These are phyloP conservation scores for Penicillium steckii DNA, from an alignment of 495 filamentous ascomycete species.

Conservation along the genomic window DNA sequence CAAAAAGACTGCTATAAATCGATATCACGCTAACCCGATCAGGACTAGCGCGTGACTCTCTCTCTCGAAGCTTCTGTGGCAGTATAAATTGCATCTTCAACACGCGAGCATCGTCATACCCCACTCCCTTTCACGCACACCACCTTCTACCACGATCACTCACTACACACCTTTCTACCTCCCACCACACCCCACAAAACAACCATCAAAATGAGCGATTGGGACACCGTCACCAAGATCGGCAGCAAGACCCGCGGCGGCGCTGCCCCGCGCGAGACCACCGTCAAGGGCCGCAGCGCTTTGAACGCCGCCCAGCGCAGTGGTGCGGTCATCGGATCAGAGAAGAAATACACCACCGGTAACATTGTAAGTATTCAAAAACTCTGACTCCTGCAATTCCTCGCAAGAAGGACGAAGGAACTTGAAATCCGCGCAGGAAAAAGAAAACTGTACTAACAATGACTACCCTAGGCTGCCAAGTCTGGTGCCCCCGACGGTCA, in stretches of 20 bases:
- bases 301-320: slow-evolving; percentile 86
- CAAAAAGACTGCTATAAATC: neutral
- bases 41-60: slow-evolving; percentile 30
- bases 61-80: slow-evolving; percentile 49
- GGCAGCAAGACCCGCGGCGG: slow-evolving; percentile 73
- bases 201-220: slow-evolving; percentile 57
- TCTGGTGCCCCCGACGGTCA: slow-evolving; percentile 75
- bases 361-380: slow-evolving; percentile 68
- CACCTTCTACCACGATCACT: slow-evolving; percentile 1
- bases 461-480: slow-evolving; percentile 50
- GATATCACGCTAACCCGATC: slow-evolving; percentile 14
- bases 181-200: slow-evolving; percentile 1
- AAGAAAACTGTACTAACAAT: neutral
- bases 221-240: slow-evolving; percentile 91
- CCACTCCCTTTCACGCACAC: slow-evolving; percentile 7
- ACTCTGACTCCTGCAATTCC: neutral
- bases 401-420: neutral
- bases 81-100: slow-evolving; percentile 40
- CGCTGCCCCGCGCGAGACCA: slow-evolving; percentile 70
- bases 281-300: slow-evolving; percentile 81
- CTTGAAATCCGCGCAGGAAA: neutral
- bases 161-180: neutral
- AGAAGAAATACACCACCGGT: slow-evolving; percentile 84
- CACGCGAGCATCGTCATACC: slow-evolving; percentile 27
- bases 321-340: slow-evolving; percentile 74